Evolutionary conservation across 2,329 filamentous ascomycete genomes (phyloP).

Genomic region (Exophiala oligosperma): DNA sequence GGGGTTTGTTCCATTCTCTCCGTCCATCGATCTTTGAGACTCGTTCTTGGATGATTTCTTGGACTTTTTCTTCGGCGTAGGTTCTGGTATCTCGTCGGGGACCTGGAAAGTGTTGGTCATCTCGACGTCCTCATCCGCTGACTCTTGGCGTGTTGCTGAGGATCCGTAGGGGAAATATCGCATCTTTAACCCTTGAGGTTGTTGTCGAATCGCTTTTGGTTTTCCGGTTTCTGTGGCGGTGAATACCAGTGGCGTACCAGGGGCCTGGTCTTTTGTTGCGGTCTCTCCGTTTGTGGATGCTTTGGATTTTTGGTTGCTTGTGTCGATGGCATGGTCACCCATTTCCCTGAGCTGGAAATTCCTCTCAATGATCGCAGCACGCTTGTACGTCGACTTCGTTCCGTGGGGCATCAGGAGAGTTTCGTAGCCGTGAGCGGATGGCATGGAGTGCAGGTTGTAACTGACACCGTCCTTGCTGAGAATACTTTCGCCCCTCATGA

Average conservation of each 20-base stretch:
- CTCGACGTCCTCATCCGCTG: conserved; percentile 15
- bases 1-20: background rate
- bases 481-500: conserved; percentile 42
- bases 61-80: background rate
- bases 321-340: background rate
- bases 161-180: conserved; percentile 45
- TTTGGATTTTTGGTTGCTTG: conserved; percentile 2
- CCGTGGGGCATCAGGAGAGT: conserved; percentile 36
- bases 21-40: background rate
- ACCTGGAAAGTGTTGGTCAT: conserved; percentile 15
- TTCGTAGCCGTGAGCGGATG: conserved; percentile 28
- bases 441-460: conserved; percentile 22
- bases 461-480: conserved; percentile 43
- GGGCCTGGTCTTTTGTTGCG: too few relatives aligned
- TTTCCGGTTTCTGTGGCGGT: conserved; percentile 26
- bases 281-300: background rate
- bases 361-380: conserved; percentile 21
- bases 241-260: conserved; percentile 8
- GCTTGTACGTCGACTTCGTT: conserved; percentile 28
- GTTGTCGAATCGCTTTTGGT: conserved; percentile 39
- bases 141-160: background rate
- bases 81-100: conserved; percentile 7
- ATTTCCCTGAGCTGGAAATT: conserved; percentile 29
- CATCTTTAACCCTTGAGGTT: conserved; percentile 45
- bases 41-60: conserved; percentile 1